Conservation (phyloP, 768 basidiomycete genomes). For the Mrakia gelida region DNA sequence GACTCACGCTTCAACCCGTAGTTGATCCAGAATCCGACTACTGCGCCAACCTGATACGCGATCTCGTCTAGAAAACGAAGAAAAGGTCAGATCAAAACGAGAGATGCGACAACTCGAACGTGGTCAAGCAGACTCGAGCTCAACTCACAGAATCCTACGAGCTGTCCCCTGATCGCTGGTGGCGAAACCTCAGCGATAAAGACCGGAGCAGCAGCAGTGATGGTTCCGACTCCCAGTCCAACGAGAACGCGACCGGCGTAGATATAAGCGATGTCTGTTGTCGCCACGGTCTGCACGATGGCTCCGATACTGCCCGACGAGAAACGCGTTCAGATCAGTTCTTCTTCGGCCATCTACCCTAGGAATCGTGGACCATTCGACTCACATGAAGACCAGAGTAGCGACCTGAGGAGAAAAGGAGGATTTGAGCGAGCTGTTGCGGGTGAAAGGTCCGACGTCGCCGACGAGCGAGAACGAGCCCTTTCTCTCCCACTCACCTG, state of each 20-base stretch:
- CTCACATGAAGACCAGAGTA: conserved; percentile 63
- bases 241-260: conserved; percentile 32
- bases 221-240: conserved; percentile 22
- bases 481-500: too few relatives aligned
- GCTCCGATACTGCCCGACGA: conserved; percentile 56
- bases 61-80: conserved; percentile 32
- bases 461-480: background rate
- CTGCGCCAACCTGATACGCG: conserved; percentile 35
- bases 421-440: background rate
- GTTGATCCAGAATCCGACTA: conserved; percentile 40
- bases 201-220: conserved; percentile 30
- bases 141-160: conserved; percentile 36
- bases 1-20: conserved; percentile 33
- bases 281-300: conserved; percentile 58
- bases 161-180: conserved; percentile 36
- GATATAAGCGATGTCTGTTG: conserved; percentile 12
- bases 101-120: too few relatives aligned
- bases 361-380: too few relatives aligned
- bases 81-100: too few relatives aligned
- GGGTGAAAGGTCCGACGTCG: background rate
- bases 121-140: background rate
- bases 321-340: background rate
- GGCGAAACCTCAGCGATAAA: conserved; percentile 38
- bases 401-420: conserved; percentile 53
- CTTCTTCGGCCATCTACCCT: too few relatives aligned